Conservation (phyloP, 306 rosid species). For the Argentina anserina region DNA sequence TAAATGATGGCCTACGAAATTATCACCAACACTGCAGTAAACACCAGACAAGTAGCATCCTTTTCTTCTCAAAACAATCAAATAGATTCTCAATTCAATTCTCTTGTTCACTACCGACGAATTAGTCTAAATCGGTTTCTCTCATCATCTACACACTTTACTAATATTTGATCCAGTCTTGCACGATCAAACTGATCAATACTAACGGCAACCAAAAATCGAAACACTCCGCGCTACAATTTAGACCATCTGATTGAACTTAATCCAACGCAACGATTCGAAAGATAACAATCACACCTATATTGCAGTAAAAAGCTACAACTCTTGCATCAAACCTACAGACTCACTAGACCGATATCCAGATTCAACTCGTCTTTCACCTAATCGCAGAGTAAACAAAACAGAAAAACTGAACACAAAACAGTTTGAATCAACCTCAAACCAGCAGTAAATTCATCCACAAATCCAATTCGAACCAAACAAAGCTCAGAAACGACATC, state of each 20-base stretch:
- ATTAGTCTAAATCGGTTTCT: background rate
- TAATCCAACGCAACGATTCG: background rate
- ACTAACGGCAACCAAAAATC: too few species aligned
- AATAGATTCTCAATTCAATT: background rate
- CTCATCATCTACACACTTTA: background rate
- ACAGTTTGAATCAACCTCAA: background rate
- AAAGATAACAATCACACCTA: background rate
- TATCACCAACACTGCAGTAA: background rate
- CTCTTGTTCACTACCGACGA: background rate
- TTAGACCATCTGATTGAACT: background rate
- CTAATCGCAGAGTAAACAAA: background rate
- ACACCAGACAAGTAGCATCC: background rate
- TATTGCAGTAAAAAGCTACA: background rate
- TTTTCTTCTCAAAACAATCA: background rate
- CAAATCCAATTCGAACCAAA: background rate
- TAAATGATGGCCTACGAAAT: background rate
- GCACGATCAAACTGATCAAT: background rate
- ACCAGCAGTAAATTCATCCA: background rate
- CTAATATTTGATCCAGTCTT: background rate
- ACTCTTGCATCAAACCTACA: background rate
- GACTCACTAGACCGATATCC: background rate
- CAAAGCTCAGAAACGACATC: background rate
- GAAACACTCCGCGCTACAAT: too few species aligned
- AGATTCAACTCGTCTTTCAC: background rate
- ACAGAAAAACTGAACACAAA: background rate